Percentiles rank a stretch among this genome's conserved stretches.
Conservation (phyloP, 768 basidiomycete genomes). For the Serpula lacrymans region DNA sequence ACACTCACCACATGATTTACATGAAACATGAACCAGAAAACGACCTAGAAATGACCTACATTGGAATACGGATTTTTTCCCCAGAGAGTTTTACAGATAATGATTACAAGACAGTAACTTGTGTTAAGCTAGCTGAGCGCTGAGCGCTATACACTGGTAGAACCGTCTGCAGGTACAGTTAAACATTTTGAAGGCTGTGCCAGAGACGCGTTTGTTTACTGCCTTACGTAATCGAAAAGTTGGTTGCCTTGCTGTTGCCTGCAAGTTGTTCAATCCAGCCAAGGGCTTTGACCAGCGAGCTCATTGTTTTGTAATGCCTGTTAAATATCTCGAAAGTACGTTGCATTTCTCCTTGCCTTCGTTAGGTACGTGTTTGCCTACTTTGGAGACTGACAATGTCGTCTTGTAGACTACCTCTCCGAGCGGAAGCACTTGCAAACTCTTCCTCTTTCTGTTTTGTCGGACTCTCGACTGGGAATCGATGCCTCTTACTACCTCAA, state of each 20-base stretch:
- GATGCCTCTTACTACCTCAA: slow-evolving; percentile 92
- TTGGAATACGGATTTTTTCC: too few species aligned
- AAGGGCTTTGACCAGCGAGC: slow-evolving; percentile 8
- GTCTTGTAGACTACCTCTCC: slow-evolving; percentile 64
- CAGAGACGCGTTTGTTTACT: too few species aligned
- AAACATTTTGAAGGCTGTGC: too few species aligned
- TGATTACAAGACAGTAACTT: too few species aligned
- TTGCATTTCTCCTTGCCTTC: neutral
- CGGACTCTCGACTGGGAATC: slow-evolving; percentile 93
- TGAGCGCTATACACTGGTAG: too few species aligned
- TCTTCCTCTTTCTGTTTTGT: slow-evolving; percentile 73
- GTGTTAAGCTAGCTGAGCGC: too few species aligned
- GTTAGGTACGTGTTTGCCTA: slow-evolving; percentile 1
- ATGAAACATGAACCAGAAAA: too few species aligned
- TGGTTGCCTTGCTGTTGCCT: slow-evolving; percentile 14
- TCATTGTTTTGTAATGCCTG: slow-evolving; percentile 52
- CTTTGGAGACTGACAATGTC: neutral
- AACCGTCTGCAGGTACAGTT: too few species aligned
- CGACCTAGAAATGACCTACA: too few species aligned
- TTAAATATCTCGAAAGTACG: slow-evolving; percentile 83
- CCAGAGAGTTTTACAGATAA: too few species aligned
- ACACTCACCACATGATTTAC: too few species aligned
- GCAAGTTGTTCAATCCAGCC: slow-evolving; percentile 16
- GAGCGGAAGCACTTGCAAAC: slow-evolving; percentile 89
- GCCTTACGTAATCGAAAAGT: slow-evolving; percentile 27